These are phyloP conservation scores for Omphalotus guepiniiformis DNA, from an alignment of 768 basidiomycete genomes.

Conservation along the genomic window DNA sequence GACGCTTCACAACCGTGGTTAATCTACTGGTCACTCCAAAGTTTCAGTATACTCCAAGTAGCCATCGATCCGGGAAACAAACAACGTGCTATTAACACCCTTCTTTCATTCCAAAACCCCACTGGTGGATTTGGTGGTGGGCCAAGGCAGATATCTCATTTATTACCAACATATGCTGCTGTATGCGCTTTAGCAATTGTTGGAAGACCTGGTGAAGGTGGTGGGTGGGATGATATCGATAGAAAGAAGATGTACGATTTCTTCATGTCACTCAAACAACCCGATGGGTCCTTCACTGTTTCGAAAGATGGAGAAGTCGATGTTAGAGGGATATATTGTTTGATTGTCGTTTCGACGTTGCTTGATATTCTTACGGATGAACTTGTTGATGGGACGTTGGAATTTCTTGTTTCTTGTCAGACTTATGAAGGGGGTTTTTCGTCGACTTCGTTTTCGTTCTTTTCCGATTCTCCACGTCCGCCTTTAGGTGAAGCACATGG, in stretches of 20 bases:
- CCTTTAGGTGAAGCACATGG: constrained; percentile 95
- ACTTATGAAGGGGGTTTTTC: constrained; percentile 98
- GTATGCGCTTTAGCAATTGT: constrained; percentile 82
- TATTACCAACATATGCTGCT: constrained; percentile 87
- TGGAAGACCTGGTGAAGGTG: constrained; percentile 64
- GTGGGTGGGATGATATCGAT: constrained; percentile 87
- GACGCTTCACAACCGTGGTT: constrained; percentile 97
- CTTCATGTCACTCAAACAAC: constrained; percentile 88
- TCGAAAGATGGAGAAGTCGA: constrained; percentile 88
- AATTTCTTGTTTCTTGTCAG: constrained; percentile 86
- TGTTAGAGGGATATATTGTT: constrained; percentile 94
- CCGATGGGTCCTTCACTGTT: constrained; percentile 92
- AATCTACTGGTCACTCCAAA: constrained; percentile 88
- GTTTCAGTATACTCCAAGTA: constrained; percentile 75
- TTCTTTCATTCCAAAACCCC: constrained; percentile 75
- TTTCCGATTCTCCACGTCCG: constrained; percentile 48
- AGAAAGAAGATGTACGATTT: constrained; percentile 76
- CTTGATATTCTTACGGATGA: constrained; percentile 88
- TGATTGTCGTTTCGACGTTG: constrained; percentile 77
- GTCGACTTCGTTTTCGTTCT: constrained; percentile 70
- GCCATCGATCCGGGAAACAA: constrained; percentile 74
- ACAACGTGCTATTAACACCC: constrained; percentile 78
- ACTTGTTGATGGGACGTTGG: constrained; percentile 68
- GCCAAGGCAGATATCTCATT: constrained; percentile 81
- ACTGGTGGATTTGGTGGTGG: constrained; percentile 89